Evolutionary conservation across 441 rosid species (phyloP), one percentile per base, ranked within the genome.

Genomic region (Manihot esculenta): DNA sequence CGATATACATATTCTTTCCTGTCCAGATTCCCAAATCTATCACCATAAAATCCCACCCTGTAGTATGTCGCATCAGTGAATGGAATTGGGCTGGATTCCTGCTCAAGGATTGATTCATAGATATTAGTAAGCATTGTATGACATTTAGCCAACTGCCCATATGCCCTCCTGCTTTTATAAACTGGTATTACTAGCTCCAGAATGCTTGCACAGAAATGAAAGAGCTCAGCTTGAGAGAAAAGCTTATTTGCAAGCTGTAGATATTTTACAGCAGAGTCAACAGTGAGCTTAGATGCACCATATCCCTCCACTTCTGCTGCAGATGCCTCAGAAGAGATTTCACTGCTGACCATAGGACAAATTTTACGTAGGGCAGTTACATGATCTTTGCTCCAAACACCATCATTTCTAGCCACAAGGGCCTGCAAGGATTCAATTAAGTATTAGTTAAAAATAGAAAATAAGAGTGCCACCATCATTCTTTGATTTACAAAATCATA

Each of bases 301-400:
- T 95, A 95, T 55, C 99, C 99, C 87, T 95, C 99, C 14, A 95
- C 99, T 83, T 95, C 99, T 17, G 99, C 99, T 12, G 98, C 99
- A 56, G 98, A 89, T 71, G 98, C 95, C 84, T 95, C 98, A 21
- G 95, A 81, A 27, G 88, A 84, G 71, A 95, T 89, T 82, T 95
- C 98, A 51, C 84, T 84, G 81, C 89, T 92, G 64, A 91, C 98
- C 96, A 93, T 88, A 9, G 99, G 99, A 69, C 99, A 95, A 69
- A 95, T 91, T 84, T 93, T 95, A 65, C 94, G 91, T 65, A 95
- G 80, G 71, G 97, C 84, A 61, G 89, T 79, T 50, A 84, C 88
- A 53, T 95, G 98, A 82, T 95, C 99, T 84, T 83, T 91, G 83
- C 95, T 93, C 99, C 99, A 95, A 48, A 95, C 98, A 78, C 99